A percentile compares a stretch with the other conserved stretches of the same genome.
phyloP scores from a whole-genome alignment of 768 basidiomycete species.

The Amanita thiersii region DNA sequence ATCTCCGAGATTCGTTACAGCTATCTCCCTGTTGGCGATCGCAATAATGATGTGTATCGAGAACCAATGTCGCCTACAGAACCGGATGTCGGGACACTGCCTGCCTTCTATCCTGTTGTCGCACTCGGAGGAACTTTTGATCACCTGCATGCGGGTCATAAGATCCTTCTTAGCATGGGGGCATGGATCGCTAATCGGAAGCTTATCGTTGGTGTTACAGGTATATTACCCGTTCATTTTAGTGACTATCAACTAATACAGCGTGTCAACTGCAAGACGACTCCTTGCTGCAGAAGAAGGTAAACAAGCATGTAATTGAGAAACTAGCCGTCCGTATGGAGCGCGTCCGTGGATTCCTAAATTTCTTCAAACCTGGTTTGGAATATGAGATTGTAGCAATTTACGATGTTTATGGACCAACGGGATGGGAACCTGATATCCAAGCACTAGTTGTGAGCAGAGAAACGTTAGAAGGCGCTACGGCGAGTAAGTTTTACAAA shows the following conservation, averaged over 20 bases:
- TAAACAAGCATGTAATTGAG: slow-evolving; percentile 61
- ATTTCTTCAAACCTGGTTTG: slow-evolving; percentile 59
- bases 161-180: slow-evolving; percentile 90
- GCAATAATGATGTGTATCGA: slow-evolving; percentile 12
- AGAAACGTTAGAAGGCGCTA: slow-evolving; percentile 77
- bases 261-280: slow-evolving; percentile 45
- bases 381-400: slow-evolving; percentile 66
- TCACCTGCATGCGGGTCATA: slow-evolving; percentile 95
- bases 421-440: slow-evolving; percentile 79
- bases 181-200: slow-evolving; percentile 74
- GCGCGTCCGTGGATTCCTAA: slow-evolving; percentile 60
- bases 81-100: slow-evolving; percentile 10
- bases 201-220: slow-evolving; percentile 86
- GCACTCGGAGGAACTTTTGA: slow-evolving; percentile 96
- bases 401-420: slow-evolving; percentile 86
- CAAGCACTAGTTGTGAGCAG: slow-evolving; percentile 88
- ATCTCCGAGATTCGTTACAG: slow-evolving; percentile 30
- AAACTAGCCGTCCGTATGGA: slow-evolving; percentile 45
- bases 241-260: slow-evolving; percentile 8
- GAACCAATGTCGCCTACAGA: slow-evolving; percentile 11
- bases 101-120: slow-evolving; percentile 52
- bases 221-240: slow-evolving; percentile 37
- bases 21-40: slow-evolving; percentile 25
- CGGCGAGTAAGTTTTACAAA: slow-evolving; percentile 46
- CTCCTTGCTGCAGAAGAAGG: slow-evolving; percentile 60